phyloP scores from a whole-genome alignment of 2,329 filamentous ascomycete genomes.

The Penicillium sp. region DNA sequence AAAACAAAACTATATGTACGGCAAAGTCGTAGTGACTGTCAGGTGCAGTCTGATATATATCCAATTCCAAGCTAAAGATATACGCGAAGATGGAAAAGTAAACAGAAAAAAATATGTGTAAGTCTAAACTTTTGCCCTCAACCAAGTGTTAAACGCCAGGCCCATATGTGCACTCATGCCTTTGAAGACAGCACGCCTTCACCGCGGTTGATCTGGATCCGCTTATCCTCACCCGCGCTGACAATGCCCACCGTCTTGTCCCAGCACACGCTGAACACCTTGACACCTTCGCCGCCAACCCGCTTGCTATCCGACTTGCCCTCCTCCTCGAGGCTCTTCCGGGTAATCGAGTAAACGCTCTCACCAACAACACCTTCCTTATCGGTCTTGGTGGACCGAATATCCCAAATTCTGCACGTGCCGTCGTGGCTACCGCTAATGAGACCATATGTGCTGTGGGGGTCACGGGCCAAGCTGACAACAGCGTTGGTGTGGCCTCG shows the following conservation, averaged over 20 bases:
- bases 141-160: slow-evolving; percentile 32
- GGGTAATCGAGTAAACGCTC: slow-evolving; percentile 73
- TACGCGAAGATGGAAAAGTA: slow-evolving; percentile 4
- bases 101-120: slow-evolving; percentile 12
- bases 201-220: slow-evolving; percentile 83
- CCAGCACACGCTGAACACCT: slow-evolving; percentile 89
- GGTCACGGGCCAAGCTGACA: slow-evolving; percentile 58
- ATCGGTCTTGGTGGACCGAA: slow-evolving; percentile 66
- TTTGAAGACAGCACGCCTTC: slow-evolving; percentile 47
- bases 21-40: not conserved
- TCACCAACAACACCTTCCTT: slow-evolving; percentile 62
- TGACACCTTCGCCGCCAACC: slow-evolving; percentile 76
- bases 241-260: slow-evolving; percentile 84
- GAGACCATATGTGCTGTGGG: slow-evolving; percentile 74
- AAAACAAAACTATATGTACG: not conserved
- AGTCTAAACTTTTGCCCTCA: slow-evolving; percentile 34
- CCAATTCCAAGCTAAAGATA: slow-evolving; percentile 1
- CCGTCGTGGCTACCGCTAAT: slow-evolving; percentile 90
- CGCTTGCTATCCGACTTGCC: slow-evolving; percentile 58
- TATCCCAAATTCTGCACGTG: slow-evolving; percentile 90
- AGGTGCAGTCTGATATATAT: slow-evolving; percentile 3
- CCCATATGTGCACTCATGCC: slow-evolving; percentile 30
- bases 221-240: slow-evolving; percentile 89
- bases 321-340: slow-evolving; percentile 68
- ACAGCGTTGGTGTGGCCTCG: slow-evolving; percentile 80